phyloP scores from a whole-genome alignment of 371 early-diverging fungal species.

The Syncephalis fuscata region DNA sequence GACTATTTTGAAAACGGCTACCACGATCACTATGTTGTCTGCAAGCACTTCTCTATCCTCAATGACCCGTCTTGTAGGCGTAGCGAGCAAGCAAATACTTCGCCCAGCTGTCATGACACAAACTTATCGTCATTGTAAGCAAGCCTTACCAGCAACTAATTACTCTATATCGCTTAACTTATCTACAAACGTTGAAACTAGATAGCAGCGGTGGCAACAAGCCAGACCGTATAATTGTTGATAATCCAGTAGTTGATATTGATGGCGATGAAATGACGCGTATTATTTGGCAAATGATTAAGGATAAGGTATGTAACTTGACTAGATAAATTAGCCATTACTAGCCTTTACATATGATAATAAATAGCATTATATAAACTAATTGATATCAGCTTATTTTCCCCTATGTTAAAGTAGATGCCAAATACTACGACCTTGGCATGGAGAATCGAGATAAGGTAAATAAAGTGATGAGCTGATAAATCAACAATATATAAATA shows the following conservation, averaged over 20 bases:
- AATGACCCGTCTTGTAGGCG: too few species aligned
- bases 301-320: constrained; percentile 44
- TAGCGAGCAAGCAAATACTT: too few species aligned
- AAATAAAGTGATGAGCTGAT: too few species aligned
- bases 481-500: background rate
- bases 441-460: constrained; percentile 79
- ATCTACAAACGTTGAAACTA: too few species aligned
- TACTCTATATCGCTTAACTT: too few species aligned
- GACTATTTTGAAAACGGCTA: too few species aligned
- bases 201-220: too few species aligned
- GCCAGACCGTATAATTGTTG: constrained; percentile 37
- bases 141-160: too few species aligned
- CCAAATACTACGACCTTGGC: constrained; percentile 92
- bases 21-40: too few species aligned
- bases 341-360: background rate
- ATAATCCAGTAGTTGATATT: constrained; percentile 73
- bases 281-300: constrained; percentile 89
- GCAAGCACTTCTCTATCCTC: too few species aligned
- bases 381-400: constrained; percentile 44
- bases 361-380: background rate
- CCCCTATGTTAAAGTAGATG: constrained; percentile 80
- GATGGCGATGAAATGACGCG: constrained; percentile 98
- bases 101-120: too few species aligned
- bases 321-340: background rate
- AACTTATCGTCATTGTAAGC: too few species aligned